phyloP scores from a whole-genome alignment of 768 basidiomycete genomes.

The Pulveroboletus ravenelii region DNA sequence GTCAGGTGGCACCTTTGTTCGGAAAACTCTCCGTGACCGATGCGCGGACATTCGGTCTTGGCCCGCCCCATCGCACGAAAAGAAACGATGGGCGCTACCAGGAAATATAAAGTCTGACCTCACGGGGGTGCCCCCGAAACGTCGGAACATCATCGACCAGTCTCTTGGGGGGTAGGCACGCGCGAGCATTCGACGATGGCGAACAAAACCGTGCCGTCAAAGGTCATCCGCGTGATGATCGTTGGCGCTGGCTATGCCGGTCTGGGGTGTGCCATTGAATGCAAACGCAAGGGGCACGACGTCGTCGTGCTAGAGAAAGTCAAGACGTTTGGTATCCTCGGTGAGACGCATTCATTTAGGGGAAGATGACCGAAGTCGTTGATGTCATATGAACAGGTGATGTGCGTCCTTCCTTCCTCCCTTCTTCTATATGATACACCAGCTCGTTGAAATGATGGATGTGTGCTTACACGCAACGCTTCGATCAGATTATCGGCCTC shows the following conservation, averaged over 20 bases:
- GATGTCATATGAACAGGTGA: not conserved
- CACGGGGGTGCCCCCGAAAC: not conserved
- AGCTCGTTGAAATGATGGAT: not conserved
- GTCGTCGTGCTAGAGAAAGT: constrained; percentile 27
- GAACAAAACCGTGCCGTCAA: not conserved
- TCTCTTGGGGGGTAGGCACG: not conserved
- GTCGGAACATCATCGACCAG: not conserved
- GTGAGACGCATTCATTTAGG: constrained; percentile 2
- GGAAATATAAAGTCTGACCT: not conserved
- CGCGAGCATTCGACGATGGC: not conserved
- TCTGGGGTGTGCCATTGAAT: constrained; percentile 28
- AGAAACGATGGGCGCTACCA: not conserved
- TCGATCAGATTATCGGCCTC: constrained; percentile 19
- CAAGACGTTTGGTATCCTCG: constrained; percentile 11
- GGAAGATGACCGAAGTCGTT: not conserved
- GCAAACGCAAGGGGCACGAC: constrained; percentile 22
- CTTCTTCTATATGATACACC: no score
- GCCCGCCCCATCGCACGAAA: not conserved
- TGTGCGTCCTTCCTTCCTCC: not conserved
- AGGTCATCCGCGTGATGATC: constrained; percentile 3
- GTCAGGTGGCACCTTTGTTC: not conserved
- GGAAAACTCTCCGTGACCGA: not conserved
- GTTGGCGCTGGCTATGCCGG: constrained; percentile 29
- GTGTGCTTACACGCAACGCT: not conserved
- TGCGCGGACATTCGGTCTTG: not conserved